A percentile compares a stretch with the other conserved stretches of the same genome.
Evolutionary conservation across 257 asterid genomes (phyloP).

Genomic region (Dorcoceras hygrometricum): DNA sequence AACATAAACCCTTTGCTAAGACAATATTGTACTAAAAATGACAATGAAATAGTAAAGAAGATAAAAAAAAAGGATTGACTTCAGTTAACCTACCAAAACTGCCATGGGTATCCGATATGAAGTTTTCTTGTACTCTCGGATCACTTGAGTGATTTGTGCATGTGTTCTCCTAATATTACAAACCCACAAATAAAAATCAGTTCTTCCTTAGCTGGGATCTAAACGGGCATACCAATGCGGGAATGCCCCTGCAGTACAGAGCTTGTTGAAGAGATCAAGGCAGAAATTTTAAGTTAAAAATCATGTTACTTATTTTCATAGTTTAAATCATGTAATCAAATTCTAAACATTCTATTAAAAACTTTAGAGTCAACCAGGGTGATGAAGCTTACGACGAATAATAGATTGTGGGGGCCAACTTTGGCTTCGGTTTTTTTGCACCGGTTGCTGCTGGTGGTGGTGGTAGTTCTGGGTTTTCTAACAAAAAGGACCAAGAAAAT

Average conservation of each 20-base stretch:
- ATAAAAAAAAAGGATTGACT: slow-evolving; percentile 9
- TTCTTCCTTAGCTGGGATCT: slow-evolving; percentile 5
- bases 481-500: slow-evolving; percentile 15
- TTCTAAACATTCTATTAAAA: neutral
- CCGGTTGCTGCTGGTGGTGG: slow-evolving; percentile 36
- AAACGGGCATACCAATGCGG: neutral
- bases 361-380: neutral
- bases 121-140: slow-evolving; percentile 83
- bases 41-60: slow-evolving; percentile 1
- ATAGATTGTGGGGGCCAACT: slow-evolving; percentile 60
- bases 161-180: slow-evolving; percentile 77
- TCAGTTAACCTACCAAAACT: slow-evolving; percentile 58
- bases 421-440: slow-evolving; percentile 48
- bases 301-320: neutral
- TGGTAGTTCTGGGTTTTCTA: slow-evolving; percentile 50
- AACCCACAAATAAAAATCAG: slow-evolving; percentile 18
- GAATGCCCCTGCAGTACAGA: neutral
- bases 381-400: slow-evolving; percentile 71
- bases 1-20: slow-evolving; percentile 12
- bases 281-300: slow-evolving; percentile 8
- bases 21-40: neutral
- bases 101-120: slow-evolving; percentile 85
- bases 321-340: neutral
- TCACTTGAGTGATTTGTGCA: slow-evolving; percentile 81
- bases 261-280: slow-evolving; percentile 5